These are phyloP conservation scores for Mycocentrospora acerina DNA, from an alignment of 2,329 filamentous ascomycete species.

Conservation along the genomic window DNA sequence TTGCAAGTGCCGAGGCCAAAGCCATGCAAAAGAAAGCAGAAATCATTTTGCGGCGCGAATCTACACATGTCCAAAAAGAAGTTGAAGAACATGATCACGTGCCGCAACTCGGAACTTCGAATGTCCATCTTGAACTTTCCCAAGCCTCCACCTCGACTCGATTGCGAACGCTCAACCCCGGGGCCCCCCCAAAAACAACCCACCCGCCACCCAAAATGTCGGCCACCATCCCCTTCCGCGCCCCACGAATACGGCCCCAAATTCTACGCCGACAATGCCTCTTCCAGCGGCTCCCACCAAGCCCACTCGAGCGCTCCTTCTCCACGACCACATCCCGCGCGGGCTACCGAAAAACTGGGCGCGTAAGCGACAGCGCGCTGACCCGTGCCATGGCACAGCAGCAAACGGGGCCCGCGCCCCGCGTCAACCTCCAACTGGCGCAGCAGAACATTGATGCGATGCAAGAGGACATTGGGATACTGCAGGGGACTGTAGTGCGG, in stretches of 20 bases:
- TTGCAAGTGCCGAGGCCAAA: too few species aligned
- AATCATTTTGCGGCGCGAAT: too few species aligned
- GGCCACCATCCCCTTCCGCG: slow-evolving; percentile 26
- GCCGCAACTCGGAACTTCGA: too few species aligned
- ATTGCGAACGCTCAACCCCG: slow-evolving; percentile 1
- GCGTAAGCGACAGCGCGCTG: slow-evolving; percentile 12
- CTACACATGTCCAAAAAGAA: too few species aligned
- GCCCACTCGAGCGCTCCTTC: slow-evolving; percentile 19
- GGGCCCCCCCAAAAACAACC: slow-evolving; percentile 5
- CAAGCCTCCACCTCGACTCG: too few species aligned
- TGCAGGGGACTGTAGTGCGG: slow-evolving; percentile 23
- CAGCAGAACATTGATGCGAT: slow-evolving; percentile 9
- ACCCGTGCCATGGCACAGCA: too few species aligned
- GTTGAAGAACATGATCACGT: too few species aligned
- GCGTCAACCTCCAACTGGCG: slow-evolving; percentile 4
- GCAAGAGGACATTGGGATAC: slow-evolving; percentile 24
- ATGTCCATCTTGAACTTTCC: too few species aligned
- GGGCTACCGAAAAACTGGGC: slow-evolving; percentile 4
- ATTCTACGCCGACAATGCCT: slow-evolving; percentile 31
- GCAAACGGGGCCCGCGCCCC: slow-evolving; percentile 15
- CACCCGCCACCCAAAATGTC: slow-evolving; percentile 24
- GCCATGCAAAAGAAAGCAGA: too few species aligned
- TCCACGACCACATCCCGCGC: slow-evolving; percentile 23
- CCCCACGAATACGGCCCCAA: slow-evolving; percentile 18
- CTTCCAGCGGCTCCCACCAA: slow-evolving; percentile 15